Evolutionary conservation across 2,329 filamentous ascomycete species (phyloP), one percentile per base, ranked within the genome.

Genomic region (Ophiostoma piceae): DNA sequence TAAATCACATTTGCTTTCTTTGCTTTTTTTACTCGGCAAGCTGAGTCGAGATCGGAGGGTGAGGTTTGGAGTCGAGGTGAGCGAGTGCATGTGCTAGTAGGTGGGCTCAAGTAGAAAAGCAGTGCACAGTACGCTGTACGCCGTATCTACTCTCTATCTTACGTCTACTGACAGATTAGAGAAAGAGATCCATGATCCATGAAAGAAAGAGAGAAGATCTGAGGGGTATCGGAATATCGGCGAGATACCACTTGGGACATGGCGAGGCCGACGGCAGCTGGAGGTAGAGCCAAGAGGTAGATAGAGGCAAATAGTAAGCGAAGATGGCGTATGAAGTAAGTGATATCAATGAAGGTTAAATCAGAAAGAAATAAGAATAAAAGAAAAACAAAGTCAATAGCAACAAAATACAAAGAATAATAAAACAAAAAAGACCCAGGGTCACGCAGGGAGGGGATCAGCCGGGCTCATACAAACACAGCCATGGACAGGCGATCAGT

Each of bases 1-100:
- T 62, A 62, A 32, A 16, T 62, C 57, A 62, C 57, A 57, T 57
- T 57, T 57, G 22, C n/a, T 32, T 62, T 62, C 26, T 62, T 62
- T 62, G 26, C 57, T 62, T 62, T 62, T 60, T 62, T 32, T 32
- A 14, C 16, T 62, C 57, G 57, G 57, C 57, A 32, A 62, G 57
- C 57, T 62, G 57, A 62, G 57, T 62, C n/a, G 22, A 32, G 57
- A 62, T 62, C 57, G 11, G 26, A 26, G 22, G 51, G 9, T 11
- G n/a, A 57, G 3, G 51, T 57, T 11, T 22, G 22, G 11, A n/a
- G 43, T 16, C 7, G 43, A 47, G 43, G 16, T 7, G 43, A 47
- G 43, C 16, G 43, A n/a, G 43, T 47, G 16, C 26, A 29, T 29
- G 39, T 47, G 19, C 16, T 7, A 19, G 43, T 47, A 47, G 3